These are phyloP conservation scores for Crithidia brevicula DNA, from an alignment of 208 protist genomes.

Conservation along the genomic window DNA sequence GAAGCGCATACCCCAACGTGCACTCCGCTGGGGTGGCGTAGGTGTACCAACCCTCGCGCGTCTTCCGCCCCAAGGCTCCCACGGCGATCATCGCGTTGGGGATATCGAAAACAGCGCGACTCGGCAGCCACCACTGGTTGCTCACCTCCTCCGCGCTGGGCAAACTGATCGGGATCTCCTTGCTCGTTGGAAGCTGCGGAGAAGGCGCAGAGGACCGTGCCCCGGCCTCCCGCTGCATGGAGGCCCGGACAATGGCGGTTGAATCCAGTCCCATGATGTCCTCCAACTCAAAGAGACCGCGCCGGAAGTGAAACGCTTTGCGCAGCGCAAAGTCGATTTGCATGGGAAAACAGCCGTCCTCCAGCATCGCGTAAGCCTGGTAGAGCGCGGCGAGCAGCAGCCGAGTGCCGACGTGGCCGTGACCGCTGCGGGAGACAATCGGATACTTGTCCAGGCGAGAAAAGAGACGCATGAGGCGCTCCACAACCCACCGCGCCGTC, in stretches of 20 bases:
- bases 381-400: conserved; percentile 72
- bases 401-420: conserved; percentile 74
- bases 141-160: conserved; percentile 25
- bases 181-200: background rate
- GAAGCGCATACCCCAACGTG: conserved; percentile 25
- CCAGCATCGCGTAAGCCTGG: conserved; percentile 84
- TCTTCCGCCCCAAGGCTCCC: conserved; percentile 75
- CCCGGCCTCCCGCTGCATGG: background rate
- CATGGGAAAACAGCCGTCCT: conserved; percentile 80
- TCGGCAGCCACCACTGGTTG: conserved; percentile 39
- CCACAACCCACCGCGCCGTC: conserved; percentile 62
- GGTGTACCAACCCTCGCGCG: conserved; percentile 76
- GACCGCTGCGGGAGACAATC: conserved; percentile 69
- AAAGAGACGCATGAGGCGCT: conserved; percentile 49
- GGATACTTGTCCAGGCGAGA: conserved; percentile 69
- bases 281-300: conserved; percentile 82
- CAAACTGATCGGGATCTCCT: conserved; percentile 15
- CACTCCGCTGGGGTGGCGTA: conserved; percentile 42
- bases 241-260: conserved; percentile 33
- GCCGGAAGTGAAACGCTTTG: conserved; percentile 65
- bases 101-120: conserved; percentile 52
- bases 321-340: conserved; percentile 78
- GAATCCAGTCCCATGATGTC: conserved; percentile 90
- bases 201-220: background rate
- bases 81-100: conserved; percentile 48